Base-by-base conservation (phyloP, 1,139 yeast species). In the Kodamaea plutei region DNA sequence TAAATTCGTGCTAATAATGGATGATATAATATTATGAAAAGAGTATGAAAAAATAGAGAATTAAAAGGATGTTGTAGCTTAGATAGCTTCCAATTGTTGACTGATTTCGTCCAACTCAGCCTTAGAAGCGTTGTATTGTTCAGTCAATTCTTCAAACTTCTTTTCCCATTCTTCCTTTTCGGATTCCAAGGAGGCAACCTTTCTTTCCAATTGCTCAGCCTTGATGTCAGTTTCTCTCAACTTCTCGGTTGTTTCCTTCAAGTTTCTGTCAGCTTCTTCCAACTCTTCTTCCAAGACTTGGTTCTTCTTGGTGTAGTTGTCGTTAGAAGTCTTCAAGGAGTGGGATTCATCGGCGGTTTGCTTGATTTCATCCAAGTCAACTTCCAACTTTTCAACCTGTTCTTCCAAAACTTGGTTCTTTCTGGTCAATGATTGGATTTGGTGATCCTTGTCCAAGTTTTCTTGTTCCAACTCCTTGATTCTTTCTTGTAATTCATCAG, bases 191-290 rank as follows among this genome's bases (percentile, higher is more conserved):
- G 95, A 84, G 36, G 87, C 76, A 40, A 91, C 95, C 69, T 84
- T 87, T 69, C 96, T 85, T 68, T 89, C 96, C 64, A 88, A 77
- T 66, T 87, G 95, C 67, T 93, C 98, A 44, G 94, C 94, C 70
- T 88, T 87, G 68, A 93, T 80, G 56, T 93, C 99, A 39, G 95
- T 81, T 60, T 87, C 95, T 64, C 96, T 87, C 61, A 89, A 76
- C 71, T 88, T 87, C 55, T 83, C 89, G 45, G 95, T 87, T 44
- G 96, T 85, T 61, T 85, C 94, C 66, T 88, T 84, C 72, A 88
- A 76, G 70, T 84, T 84, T 59, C 80, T 77, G 63, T 91, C 97
- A 38, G 94, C 84, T 56, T 77, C 84, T 68, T 91, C 99, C 57
- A 91, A 74, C 60, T 89, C 96, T 46, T 84, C 93, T 66, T 93